Evolutionary conservation across 1,284 basidiomycete genomes (phyloP).

Genomic region (Lignosus rhinocerotis): DNA sequence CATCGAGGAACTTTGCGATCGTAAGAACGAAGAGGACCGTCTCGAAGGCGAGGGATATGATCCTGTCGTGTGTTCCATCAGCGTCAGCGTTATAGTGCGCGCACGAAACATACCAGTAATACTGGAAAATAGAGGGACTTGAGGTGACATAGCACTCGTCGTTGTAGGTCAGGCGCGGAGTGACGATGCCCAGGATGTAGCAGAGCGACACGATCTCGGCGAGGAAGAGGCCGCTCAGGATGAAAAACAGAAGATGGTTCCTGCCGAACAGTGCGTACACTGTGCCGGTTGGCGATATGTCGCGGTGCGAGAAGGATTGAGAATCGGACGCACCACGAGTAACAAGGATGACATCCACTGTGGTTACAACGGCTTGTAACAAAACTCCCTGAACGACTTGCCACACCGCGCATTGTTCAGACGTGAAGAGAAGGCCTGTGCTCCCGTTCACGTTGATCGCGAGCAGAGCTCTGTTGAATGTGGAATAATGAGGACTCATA

Average conservation of each 20-base stretch:
- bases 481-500: neutral
- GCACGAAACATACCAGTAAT: constrained; percentile 25
- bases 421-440: constrained; percentile 25
- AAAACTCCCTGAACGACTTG: constrained; percentile 26
- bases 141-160: constrained; percentile 29
- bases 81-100: too few species aligned
- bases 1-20: constrained; percentile 25
- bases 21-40: constrained; percentile 30
- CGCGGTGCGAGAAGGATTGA: neutral
- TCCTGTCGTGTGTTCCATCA: constrained; percentile 12
- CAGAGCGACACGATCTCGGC: constrained; percentile 24
- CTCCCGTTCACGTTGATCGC: constrained; percentile 27
- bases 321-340: constrained; percentile 18
- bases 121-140: constrained; percentile 26
- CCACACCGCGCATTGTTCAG: constrained; percentile 25
- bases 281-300: neutral
- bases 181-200: constrained; percentile 26
- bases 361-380: constrained; percentile 27
- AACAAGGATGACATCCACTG: constrained; percentile 29
- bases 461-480: constrained; percentile 21
- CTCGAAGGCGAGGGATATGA: constrained; percentile 29
- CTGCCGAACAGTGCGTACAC: constrained; percentile 28
- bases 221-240: constrained; percentile 22
- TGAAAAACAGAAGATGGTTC: constrained; percentile 14
- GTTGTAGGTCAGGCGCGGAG: constrained; percentile 24